phyloP scores from a whole-genome alignment of 164 flowering plant genomes.

The Tetracentron sinense region DNA sequence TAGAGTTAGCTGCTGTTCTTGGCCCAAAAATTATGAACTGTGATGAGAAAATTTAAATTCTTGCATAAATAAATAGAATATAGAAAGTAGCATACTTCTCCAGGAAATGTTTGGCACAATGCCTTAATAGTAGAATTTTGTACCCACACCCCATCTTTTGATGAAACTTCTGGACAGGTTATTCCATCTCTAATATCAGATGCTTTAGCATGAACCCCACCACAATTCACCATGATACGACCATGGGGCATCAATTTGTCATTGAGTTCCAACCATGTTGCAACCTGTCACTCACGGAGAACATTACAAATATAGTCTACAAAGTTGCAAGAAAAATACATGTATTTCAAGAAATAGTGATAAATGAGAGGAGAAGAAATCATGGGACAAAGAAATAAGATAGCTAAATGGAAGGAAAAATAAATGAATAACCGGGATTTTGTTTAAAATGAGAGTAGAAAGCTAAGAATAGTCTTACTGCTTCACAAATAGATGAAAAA shows the following conservation, averaged over 20 bases:
- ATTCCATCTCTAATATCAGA: conserved; percentile 16
- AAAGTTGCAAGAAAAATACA: neutral
- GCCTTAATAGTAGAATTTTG: conserved; percentile 54
- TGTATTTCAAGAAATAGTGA: neutral
- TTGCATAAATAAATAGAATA: neutral
- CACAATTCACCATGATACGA: conserved; percentile 90
- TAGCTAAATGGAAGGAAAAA: neutral
- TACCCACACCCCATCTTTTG: conserved; percentile 31
- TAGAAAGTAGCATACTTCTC: conserved; percentile 36
- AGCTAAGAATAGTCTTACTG: no score
- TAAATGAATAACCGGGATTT: no score
- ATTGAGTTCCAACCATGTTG: conserved; percentile 58
- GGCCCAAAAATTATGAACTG: conserved; percentile 3
- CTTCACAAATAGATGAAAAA: no score
- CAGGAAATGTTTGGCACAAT: conserved; percentile 57
- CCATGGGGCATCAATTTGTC: conserved; percentile 64
- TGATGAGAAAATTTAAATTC: neutral
- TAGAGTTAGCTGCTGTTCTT: neutral
- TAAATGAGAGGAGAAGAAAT: neutral
- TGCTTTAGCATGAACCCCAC: conserved; percentile 31
- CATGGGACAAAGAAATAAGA: neutral
- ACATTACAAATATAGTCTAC: neutral
- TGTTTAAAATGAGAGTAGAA: no score
- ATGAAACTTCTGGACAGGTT: neutral
- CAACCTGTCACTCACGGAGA: conserved; percentile 14